Conservation (phyloP, 345 rosid species). For the Schrenkiella parvula region DNA sequence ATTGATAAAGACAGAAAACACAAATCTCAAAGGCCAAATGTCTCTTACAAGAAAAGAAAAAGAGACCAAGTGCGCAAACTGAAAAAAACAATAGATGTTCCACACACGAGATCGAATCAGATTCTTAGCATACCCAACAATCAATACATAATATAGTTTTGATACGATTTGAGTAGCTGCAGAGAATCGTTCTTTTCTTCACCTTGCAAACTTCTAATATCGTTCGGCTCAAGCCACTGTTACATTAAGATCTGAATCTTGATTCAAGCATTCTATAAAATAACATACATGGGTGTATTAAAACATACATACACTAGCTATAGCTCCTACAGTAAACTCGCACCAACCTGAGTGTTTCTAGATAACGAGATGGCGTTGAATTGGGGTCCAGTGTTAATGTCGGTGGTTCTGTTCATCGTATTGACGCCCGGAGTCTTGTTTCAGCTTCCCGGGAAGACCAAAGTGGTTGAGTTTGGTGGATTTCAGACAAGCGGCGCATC, state of each 20-base stretch:
- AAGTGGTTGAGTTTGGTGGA: conserved; percentile 43
- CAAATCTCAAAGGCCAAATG: conserved; percentile 20
- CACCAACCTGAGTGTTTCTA: no score
- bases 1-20: not conserved
- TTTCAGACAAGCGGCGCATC: conserved; percentile 49
- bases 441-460: conserved; percentile 58
- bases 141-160: conserved; percentile 20
- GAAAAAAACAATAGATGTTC: not conserved
- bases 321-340: not conserved
- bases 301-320: not conserved
- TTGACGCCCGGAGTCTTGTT: conserved; percentile 61
- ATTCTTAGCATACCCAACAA: conserved; percentile 27
- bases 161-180: conserved; percentile 13
- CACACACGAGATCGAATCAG: conserved; percentile 12
- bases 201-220: conserved; percentile 14
- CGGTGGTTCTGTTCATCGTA: conserved; percentile 51
- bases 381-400: conserved; percentile 67
- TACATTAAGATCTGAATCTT: not conserved
- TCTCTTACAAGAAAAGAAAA: not conserved
- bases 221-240: conserved; percentile 18
- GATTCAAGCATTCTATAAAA: conserved; percentile 11
- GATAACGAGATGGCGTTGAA: conserved; percentile 39
- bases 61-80: not conserved
- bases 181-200: conserved; percentile 27
- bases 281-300: not conserved